Evolutionary conservation across 495 filamentous ascomycete species (phyloP).

Genomic region (Diplogelasinospora grovesii): DNA sequence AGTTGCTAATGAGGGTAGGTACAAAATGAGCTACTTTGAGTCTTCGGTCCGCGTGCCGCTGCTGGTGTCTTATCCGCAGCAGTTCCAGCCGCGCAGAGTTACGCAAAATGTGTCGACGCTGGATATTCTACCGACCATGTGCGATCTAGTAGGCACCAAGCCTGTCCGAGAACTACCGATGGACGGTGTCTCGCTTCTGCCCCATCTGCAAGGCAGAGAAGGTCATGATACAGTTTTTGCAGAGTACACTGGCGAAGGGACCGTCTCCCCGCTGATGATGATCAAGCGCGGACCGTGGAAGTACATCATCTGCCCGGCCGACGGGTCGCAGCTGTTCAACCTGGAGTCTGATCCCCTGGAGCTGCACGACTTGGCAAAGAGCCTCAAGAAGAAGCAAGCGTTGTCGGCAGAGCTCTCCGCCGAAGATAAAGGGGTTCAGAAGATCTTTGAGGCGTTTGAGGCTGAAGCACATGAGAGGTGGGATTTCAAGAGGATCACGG

Average conservation of each 20-base stretch:
- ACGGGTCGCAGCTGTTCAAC: conserved; percentile 75
- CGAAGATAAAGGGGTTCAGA: conserved; percentile 36
- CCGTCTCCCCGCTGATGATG: conserved; percentile 82
- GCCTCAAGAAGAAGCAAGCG: conserved; percentile 26
- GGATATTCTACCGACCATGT: conserved; percentile 79
- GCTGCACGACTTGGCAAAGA: conserved; percentile 56
- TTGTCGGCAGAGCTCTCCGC: conserved; percentile 17
- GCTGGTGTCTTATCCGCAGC: conserved; percentile 63
- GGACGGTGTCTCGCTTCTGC: conserved; percentile 67
- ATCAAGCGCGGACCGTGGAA: conserved; percentile 79
- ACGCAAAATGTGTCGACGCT: conserved; percentile 74
- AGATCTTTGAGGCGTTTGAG: conserved; percentile 53
- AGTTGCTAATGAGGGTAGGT: too few species aligned
- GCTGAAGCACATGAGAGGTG: conserved; percentile 60
- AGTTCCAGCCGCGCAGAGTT: conserved; percentile 61
- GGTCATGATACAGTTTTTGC: conserved; percentile 70
- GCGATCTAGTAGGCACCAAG: conserved; percentile 64
- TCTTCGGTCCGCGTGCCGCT: conserved; percentile 76
- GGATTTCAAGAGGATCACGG: conserved; percentile 65
- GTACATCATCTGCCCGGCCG: conserved; percentile 71
- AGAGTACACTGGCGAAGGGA: conserved; percentile 87
- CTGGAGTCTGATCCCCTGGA: conserved; percentile 67
- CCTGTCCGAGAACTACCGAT: conserved; percentile 59
- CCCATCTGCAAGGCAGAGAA: conserved; percentile 55
- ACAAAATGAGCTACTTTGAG: conserved; percentile 92